Evolutionary conservation across 202 grass and related monocot species (phyloP), one percentile per base, ranked within the genome.

Genomic region (Dendrocalamus latiflorus): DNA sequence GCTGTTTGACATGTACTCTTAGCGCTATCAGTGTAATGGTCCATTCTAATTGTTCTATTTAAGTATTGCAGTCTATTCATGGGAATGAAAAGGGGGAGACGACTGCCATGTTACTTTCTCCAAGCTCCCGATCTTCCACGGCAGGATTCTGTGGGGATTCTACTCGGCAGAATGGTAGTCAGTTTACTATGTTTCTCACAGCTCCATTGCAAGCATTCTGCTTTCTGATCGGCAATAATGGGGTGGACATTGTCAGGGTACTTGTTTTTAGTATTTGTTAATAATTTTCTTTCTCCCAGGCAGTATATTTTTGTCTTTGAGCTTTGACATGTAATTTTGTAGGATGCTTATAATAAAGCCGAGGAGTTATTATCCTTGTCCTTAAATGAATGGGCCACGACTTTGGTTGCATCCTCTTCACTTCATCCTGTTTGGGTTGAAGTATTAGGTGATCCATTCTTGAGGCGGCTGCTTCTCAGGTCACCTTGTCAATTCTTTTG

Each of bases 171-270:
- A 85, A 48, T 90, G 95, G 92, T 81, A 98, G 89, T 85, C 87
- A 91, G 63, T 98, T 98, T 80, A 98, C 92, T 81, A 93, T 98
- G 89, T 98, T 98, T 71, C 92, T 98, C 55, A 91, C 92, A 61
- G 79, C 95, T 74, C 95, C 95, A 86, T 69, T 98, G 80, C 95
- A 98, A 91, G 91, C 95, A 56, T 98, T 98, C 76, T 98, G 92
- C 85, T 71, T 82, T 67, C 77, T 98, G 49, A 88, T 91, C 28
- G 89, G 92, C 84, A 87, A 89, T 45, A 93, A 80, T 42, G 79
- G 89, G 59, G 62, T 65, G 33, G 89, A 93, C 65, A 84, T 87
- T 58, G 87, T 90, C 79, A 90, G 22, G 83, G 95, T 98, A 84
- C 65, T 10, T 61, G 30, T 72, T 61, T 83, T 68, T 74, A 62